Evolutionary conservation across 169 alveolate genomes (phyloP), one percentile per base, ranked within the genome.

Genomic region (Plasmodium chabaudi): DNA sequence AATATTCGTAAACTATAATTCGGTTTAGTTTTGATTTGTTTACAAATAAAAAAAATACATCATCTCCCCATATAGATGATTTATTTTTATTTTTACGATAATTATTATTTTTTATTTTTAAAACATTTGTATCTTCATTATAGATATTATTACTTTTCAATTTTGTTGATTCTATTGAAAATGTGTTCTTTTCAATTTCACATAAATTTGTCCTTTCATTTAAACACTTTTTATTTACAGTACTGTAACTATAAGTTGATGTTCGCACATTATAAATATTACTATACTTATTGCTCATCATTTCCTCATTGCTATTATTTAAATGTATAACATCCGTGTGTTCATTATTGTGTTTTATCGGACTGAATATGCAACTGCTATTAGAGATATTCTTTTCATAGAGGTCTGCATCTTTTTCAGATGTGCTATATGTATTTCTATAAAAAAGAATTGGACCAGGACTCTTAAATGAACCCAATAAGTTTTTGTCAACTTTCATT

Each of bases 11-110:
- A n/a, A 70, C 42, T 13, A 68, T 23, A 5, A 86, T 15, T 47
- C 87, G 57, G 42, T 71, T 7, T 46, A 53, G 53, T n/a, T 59
- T 19, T 34, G 42, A 59, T 19, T 72, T 70, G 15, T 47, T 70
- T 25, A 86, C 47, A 86, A 86, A 86, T 59, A 86, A 63, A n/a
- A 86, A 86, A 42, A 86, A 70, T 13, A 86, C 57, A 70, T 86
- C 75, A 15, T 86, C 91, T 25, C 47, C 51, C 17, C 91, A 27
- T 19, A 55, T 64, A 0, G 88, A 15, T 63, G 49, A 65, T 23
- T 72, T 44, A 1, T 61, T 46, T 9, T 6, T 23, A 9, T 47
- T 47, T 5, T 46, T 39, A 15, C n/a, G 46, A 12, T 23, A 17
- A 13, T 42, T 69, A 9, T 15, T 69, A 25, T 17, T 69, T 47